phyloP scores from a whole-genome alignment of 768 basidiomycete species.

The Lentinula lateritia region DNA sequence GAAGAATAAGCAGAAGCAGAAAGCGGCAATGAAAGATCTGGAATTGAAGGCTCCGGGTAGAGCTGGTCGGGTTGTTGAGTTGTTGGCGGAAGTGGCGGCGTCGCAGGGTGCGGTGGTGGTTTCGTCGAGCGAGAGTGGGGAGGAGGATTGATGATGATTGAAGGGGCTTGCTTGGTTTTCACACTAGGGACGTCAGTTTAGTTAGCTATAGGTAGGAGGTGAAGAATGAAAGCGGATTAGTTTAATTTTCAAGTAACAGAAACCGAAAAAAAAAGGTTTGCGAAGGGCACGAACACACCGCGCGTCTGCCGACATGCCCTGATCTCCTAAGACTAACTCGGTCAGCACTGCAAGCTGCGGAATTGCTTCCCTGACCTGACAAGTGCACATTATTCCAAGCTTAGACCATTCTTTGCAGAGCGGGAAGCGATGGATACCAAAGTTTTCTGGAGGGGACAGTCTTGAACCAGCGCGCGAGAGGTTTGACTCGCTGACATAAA shows the following conservation, averaged over 20 bases:
- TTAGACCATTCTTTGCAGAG: slow-evolving; percentile 53
- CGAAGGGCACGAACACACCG: slow-evolving; percentile 64
- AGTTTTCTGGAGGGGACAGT: slow-evolving; percentile 93
- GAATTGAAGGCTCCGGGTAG: neutral
- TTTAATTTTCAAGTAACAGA: too few species aligned
- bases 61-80: neutral
- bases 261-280: slow-evolving; percentile 91
- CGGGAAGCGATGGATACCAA: slow-evolving; percentile 70
- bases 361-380: slow-evolving; percentile 91
- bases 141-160: neutral
- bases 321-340: slow-evolving; percentile 92
- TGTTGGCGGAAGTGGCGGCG: neutral
- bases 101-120: neutral
- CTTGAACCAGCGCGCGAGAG: slow-evolving; percentile 89
- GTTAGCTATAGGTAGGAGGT: too few species aligned
- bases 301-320: slow-evolving; percentile 84
- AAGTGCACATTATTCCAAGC: slow-evolving; percentile 82
- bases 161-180: too few species aligned
- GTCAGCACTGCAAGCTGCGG: slow-evolving; percentile 81
- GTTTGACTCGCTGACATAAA: slow-evolving; percentile 52
- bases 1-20: neutral
- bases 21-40: neutral
- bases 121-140: neutral
- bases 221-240: too few species aligned
- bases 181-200: too few species aligned